Conservation (phyloP, 1,284 basidiomycete species). For the Cryptococcus amylolentus region DNA sequence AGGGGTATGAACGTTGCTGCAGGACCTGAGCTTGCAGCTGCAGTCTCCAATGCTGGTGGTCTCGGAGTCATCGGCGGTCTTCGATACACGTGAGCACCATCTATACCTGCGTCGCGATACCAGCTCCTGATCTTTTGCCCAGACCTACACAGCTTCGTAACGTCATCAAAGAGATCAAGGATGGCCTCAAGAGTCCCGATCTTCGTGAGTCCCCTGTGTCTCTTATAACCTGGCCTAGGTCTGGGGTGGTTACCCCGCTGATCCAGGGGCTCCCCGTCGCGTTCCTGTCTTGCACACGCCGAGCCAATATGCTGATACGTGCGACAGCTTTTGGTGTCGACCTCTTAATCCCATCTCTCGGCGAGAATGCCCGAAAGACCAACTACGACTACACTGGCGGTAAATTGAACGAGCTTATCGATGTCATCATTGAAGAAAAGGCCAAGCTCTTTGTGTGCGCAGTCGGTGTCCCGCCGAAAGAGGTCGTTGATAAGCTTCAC, state of each 20-base stretch:
- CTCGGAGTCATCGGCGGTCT: slow-evolving; percentile 83
- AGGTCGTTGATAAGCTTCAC: slow-evolving; percentile 73
- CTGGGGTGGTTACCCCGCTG: background rate
- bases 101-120: slow-evolving; percentile 1
- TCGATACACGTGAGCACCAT: slow-evolving; percentile 62
- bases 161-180: slow-evolving; percentile 71
- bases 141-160: slow-evolving; percentile 47
- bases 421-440: slow-evolving; percentile 84
- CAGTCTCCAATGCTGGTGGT: slow-evolving; percentile 71
- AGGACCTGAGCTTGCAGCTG: slow-evolving; percentile 77
- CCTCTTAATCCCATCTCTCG: slow-evolving; percentile 75
- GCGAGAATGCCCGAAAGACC: slow-evolving; percentile 75
- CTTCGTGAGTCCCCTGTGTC: slow-evolving; percentile 22
- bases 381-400: slow-evolving; percentile 67
- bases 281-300: background rate
- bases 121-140: background rate
- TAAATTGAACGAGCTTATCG: slow-evolving; percentile 63
- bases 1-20: slow-evolving; percentile 81
- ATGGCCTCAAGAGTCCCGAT: slow-evolving; percentile 54
- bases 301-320: background rate
- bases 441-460: slow-evolving; percentile 76
- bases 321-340: slow-evolving; percentile 83
- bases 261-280: background rate
- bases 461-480: slow-evolving; percentile 70
- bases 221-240: background rate